Evolutionary conservation across 257 asterid genomes (phyloP).

Genomic region (Ilex asprella): DNA sequence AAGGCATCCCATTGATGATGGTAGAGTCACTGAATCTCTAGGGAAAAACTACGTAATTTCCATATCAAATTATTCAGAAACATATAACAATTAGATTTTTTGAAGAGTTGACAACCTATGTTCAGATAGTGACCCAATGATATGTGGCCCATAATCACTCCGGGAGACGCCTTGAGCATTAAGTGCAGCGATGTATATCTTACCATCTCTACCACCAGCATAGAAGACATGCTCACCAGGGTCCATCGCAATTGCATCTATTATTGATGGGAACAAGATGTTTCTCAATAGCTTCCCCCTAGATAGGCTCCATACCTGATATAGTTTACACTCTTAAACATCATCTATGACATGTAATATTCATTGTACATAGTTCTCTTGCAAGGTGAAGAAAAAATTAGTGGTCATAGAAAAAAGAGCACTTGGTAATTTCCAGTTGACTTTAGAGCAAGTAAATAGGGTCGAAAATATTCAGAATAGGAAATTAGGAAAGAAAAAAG

Average conservation of each 20-base stretch:
- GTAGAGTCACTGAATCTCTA: too few relatives aligned
- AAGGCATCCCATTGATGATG: too few relatives aligned
- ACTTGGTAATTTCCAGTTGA: too few relatives aligned
- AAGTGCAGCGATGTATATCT: constrained; percentile 68
- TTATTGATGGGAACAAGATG: constrained; percentile 70
- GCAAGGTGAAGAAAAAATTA: too few relatives aligned
- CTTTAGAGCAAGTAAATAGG: too few relatives aligned
- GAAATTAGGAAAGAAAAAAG: too few relatives aligned
- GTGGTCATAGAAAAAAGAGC: too few relatives aligned
- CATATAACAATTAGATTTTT: not conserved
- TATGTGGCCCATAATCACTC: constrained; percentile 51
- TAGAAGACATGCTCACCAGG: constrained; percentile 78
- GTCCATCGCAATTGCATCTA: constrained; percentile 75
- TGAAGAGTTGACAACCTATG: constrained; percentile 47
- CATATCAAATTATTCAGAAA: not conserved
- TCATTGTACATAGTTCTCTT: too few relatives aligned
- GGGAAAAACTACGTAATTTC: too few relatives aligned
- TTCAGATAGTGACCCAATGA: constrained; percentile 63
- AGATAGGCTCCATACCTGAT: constrained; percentile 84
- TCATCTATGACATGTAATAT: not conserved
- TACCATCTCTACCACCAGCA: constrained; percentile 97
- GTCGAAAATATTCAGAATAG: too few relatives aligned
- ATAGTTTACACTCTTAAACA: constrained; percentile 9
- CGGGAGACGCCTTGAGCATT: constrained; percentile 45
- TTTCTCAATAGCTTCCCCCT: constrained; percentile 54